These are phyloP conservation scores for Cairneyella variabilis DNA, from an alignment of 495 filamentous ascomycete species.

Conservation along the genomic window DNA sequence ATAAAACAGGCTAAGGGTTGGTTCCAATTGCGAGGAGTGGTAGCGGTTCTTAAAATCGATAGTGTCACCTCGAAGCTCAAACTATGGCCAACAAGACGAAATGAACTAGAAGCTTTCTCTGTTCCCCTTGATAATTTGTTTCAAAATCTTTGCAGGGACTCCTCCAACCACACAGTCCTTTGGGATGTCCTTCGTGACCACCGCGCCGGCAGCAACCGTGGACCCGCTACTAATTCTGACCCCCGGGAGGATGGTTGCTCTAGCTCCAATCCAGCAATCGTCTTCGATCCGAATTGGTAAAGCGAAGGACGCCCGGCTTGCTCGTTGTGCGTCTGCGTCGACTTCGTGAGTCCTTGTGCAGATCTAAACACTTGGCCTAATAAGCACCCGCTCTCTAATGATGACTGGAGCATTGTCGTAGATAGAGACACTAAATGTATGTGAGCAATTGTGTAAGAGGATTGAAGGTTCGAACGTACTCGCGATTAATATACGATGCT, in stretches of 20 bases:
- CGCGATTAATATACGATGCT: slow-evolving; percentile 6
- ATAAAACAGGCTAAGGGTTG: not conserved
- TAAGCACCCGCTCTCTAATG: slow-evolving; percentile 17
- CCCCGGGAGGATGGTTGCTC: slow-evolving; percentile 39
- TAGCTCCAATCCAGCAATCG: slow-evolving; percentile 46
- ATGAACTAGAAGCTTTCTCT: not conserved
- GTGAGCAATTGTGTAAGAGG: not conserved
- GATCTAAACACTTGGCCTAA: slow-evolving; percentile 43
- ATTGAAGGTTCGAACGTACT: slow-evolving; percentile 4
- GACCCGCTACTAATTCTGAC: slow-evolving; percentile 43
- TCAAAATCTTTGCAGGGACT: slow-evolving; percentile 10
- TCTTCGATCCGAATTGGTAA: slow-evolving; percentile 34
- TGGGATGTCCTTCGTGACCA: slow-evolving; percentile 48
- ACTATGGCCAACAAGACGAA: too few species aligned
- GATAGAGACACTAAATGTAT: slow-evolving; percentile 5
- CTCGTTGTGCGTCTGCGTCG: slow-evolving; percentile 34
- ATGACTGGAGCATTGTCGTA: slow-evolving; percentile 13
- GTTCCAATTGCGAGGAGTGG: not conserved
- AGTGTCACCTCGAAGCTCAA: too few species aligned
- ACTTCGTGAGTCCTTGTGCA: slow-evolving; percentile 44
- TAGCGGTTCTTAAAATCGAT: too few species aligned
- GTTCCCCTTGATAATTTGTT: not conserved
- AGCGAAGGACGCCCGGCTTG: slow-evolving; percentile 34
- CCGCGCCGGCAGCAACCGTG: slow-evolving; percentile 41
- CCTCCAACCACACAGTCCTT: slow-evolving; percentile 38